A percentile compares a stretch with the other conserved stretches of the same genome.
These are phyloP conservation scores for Suhomyces kilbournensis DNA, from an alignment of 805 yeast genomes.

Conservation along the genomic window DNA sequence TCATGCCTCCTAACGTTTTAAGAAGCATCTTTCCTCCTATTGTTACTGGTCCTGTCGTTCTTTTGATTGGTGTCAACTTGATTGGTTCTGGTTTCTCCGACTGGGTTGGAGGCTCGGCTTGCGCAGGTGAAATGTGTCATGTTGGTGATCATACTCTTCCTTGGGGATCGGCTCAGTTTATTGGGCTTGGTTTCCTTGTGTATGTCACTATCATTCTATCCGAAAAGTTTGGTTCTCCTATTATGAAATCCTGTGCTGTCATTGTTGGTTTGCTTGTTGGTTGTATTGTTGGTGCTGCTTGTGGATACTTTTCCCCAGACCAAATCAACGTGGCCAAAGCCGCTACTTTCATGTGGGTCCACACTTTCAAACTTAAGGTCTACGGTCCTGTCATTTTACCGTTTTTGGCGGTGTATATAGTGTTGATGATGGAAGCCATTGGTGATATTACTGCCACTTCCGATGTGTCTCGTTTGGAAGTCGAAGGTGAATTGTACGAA, in stretches of 20 bases:
- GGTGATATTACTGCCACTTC: constrained; percentile 95
- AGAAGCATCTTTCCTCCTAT: constrained; percentile 81
- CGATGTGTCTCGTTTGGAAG: constrained; percentile 83
- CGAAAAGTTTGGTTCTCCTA: constrained; percentile 90
- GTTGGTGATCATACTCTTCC: constrained; percentile 42
- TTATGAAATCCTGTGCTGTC: constrained; percentile 92
- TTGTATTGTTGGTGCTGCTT: constrained; percentile 89
- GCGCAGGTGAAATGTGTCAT: constrained; percentile 38
- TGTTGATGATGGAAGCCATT: constrained; percentile 86
- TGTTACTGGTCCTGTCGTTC: constrained; percentile 91
- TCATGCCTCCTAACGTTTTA: constrained; percentile 68
- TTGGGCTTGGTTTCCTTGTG: constrained; percentile 86
- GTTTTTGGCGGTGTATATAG: constrained; percentile 76
- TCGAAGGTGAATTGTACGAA: constrained; percentile 78
- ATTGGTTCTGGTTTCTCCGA: constrained; percentile 73
- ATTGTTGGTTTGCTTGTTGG: constrained; percentile 81
- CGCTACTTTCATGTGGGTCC: constrained; percentile 83
- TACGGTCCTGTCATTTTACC: constrained; percentile 89
- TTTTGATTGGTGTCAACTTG: constrained; percentile 73
- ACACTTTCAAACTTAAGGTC: constrained; percentile 70
- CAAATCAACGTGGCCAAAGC: constrained; percentile 70
- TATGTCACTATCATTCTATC: constrained; percentile 68
- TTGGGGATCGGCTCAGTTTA: constrained; percentile 85
- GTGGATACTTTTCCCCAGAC: constrained; percentile 68
- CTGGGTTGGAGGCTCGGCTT: constrained; percentile 86